Base-by-base conservation (phyloP, 345 rosid genomes). In the Brassica juncea region DNA sequence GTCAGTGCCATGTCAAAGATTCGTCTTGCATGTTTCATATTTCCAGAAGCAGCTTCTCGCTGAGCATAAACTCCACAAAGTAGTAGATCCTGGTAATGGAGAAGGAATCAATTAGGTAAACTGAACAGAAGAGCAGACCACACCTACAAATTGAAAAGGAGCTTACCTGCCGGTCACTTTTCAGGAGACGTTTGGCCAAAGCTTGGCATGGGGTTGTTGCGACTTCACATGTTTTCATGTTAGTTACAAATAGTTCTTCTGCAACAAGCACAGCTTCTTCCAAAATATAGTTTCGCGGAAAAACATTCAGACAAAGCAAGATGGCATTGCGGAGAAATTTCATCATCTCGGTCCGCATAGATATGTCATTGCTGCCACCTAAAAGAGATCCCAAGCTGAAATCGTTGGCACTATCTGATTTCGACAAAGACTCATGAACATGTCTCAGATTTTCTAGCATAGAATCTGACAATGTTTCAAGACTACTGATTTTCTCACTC, bases 21-120 rank as follows among this genome's bases (percentile, higher is more conserved):
- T 86, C 87, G 87, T 83, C 99, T 93, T 76, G 98, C 97, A 80
- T 87, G 90, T 76, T 84, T 89, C 80, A 93, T 84, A 76, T 95
- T 93, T 76, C 98, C 93, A 79, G 80, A 87, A 66, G 83, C 85
- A 84, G 97, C 96, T 81, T 95, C 99, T 76, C 96, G 88, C 70
- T 42, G 94, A 74, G 98, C 98, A 85, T 95, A 95, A 70, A 95
- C 91, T 81, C 99, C 99, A 80, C 99, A 93, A 6, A 95, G 93
- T 84, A 93, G 84, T 66, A 93, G 71, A 88, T 93, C 97, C 98
- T 93, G 68, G 23, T 76, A 35, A 80, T 70, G 75, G 68, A 79
- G 14, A 55, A 65, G 35, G 68, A 66, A 65, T 39, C 30, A 65
- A 44, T 66, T 27, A 61, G 35, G 16, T 49, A n/a, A 69, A 73